Base-by-base conservation (phyloP, 1,139 yeast species). In the Spathaspora sp. region DNA sequence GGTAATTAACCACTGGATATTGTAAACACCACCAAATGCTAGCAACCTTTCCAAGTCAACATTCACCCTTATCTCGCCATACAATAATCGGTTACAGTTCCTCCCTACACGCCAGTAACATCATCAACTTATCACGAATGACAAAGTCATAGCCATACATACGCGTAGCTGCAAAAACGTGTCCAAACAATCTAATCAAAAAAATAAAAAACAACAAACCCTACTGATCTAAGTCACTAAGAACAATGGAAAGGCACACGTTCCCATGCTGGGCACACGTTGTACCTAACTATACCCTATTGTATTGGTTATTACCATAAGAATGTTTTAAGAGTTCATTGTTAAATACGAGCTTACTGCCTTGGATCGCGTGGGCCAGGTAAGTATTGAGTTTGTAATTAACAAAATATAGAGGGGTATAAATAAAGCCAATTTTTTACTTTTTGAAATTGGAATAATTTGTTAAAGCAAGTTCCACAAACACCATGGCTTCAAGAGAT, bases 401-500 rank as follows among this genome's bases (percentile, higher is more conserved):
- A 26, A 26, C n/a, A 26, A 26, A n/a, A 8, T 8, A 26, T 31
- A 15, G 36, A 31, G 10, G 15, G 15, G 18, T 31, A 31, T 31
- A 31, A 31, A 31, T 31, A 31, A 13, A 7, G 36, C 36, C 17
- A 15, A n/a, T n/a, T 13, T 8, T 31, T 31, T 27, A n/a, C 13
- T 27, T 10, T n/a, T 27, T 27, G 31, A 25, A 25, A 2, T 11
- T 27, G 13, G 31, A 27, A 27, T 27, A 27, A 10, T 4, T n/a
- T 27, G n/a, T 5, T 4, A 31, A 31, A 13, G 3, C 10, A 15
- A 31, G 36, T 31, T 31, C 36, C 3, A 4, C 26, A 18, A 29
- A 29, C 17, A 40, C 5, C 13, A 76, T 77, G 82, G 66, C 78
- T 37, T 58, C 80, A 2, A 74, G 82, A 64, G 82, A 79, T 56